Evolutionary conservation across 1,284 basidiomycete genomes (phyloP), one percentile per base, ranked within the genome.

Genomic region (Heterobasidion occidentale): DNA sequence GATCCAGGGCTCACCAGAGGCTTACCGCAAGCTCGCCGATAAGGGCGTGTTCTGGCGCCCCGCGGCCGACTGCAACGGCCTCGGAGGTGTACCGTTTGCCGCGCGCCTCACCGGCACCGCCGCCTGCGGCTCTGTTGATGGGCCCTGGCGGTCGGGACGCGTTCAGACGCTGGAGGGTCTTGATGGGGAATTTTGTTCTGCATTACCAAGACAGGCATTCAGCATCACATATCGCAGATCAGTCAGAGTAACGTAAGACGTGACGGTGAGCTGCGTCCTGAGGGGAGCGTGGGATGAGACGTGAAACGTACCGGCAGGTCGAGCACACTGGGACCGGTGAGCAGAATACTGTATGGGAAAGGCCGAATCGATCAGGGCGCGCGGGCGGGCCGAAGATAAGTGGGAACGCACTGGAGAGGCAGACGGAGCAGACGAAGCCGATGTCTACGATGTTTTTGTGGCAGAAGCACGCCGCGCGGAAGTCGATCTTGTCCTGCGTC

Each of bases 401-500:
- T 68, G 49, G 36, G 42, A 50, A 80, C 89, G 60, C 65, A 96
- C 94, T 97, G 50, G 92, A 95, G 46, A 98, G 73, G 68, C 94
- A 98, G 38, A 98, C 93, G 17, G 93, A 96, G 71, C 97, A 99
- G 27, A 99, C 94, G 65, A 96, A 99, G 42, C 95, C 97, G 54
- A 99, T 84, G 66, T 99, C 96, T 44, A 99, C 86, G 50, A 98
- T 96, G 54, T 88, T 87, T 67, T 98, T 94, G 72, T 99, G 97
- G 71, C 97, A 99, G 75, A 99, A 99, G 70, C 97, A 99, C 7
- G 95, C 95, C 0, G 97, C 97, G 34, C 97, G 81, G 68, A 99
- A 96, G 69, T 99, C 97, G 58, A 98, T 89, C 62, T 88, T 90
- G 67, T 98, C 95, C 70, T 96, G 91, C 1, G 90, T 93, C 0